phyloP scores from a whole-genome alignment of 83 land plant genomes.

The Larix sibirica region DNA sequence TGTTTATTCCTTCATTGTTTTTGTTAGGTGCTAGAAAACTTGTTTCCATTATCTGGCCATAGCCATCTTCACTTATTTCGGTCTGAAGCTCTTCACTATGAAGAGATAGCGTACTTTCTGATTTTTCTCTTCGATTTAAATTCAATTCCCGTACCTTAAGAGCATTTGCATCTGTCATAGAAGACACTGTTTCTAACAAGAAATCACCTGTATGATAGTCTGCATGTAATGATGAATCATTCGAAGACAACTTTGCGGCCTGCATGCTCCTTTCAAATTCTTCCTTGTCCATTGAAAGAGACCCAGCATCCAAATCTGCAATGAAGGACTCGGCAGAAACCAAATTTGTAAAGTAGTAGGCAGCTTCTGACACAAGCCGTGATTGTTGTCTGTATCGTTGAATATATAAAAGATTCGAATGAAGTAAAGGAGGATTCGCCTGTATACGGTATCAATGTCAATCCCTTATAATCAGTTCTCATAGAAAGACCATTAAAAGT shows the following conservation, averaged over 20 bases:
- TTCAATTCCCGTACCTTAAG: no score
- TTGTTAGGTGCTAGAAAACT: no score
- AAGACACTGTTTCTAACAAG: not conserved
- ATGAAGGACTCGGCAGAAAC: constrained; percentile 59
- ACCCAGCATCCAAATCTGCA: constrained; percentile 40
- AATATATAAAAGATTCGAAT: constrained; percentile 57
- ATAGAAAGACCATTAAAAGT: not conserved
- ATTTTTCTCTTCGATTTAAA: not conserved
- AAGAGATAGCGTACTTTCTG: not conserved
- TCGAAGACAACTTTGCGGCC: constrained; percentile 20
- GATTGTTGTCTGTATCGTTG: constrained; percentile 50
- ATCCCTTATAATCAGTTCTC: not conserved
- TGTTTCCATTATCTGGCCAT: no score
- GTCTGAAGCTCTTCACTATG: not conserved
- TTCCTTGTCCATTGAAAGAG: constrained; percentile 53
- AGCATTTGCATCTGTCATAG: not conserved
- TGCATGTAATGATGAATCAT: not conserved
- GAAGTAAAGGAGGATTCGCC: constrained; percentile 73
- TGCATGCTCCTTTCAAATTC: constrained; percentile 57
- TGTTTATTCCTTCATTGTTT: no score
- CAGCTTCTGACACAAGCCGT: constrained; percentile 57
- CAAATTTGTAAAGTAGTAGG: constrained; percentile 60
- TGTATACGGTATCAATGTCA: constrained; percentile 12
- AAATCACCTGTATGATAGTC: not conserved
- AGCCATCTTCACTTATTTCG: no score